Base-by-base conservation (phyloP, 805 yeast genomes). In the Zygoascus flipseniorum region DNA sequence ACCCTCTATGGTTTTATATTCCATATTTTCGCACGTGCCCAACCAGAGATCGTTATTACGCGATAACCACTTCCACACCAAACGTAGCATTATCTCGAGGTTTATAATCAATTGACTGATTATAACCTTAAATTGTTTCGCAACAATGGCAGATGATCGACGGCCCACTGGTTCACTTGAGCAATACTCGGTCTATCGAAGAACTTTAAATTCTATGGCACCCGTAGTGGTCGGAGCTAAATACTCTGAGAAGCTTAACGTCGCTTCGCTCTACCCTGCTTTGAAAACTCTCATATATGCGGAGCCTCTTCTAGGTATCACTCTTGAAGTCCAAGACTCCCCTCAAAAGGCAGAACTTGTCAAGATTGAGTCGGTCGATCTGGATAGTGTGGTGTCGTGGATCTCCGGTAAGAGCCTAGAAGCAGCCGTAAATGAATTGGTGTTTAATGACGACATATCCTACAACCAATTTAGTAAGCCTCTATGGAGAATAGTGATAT, bases 401-500 rank as follows among this genome's bases (percentile, higher is more conserved):
- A 1, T 14, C 1, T 51, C 46, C n/a, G 52, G 43, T n/a, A 47
- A 35, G 19, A 45, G 43, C 23, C 39, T 45, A 18, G 47, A 49
- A 5, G 35, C 37, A 5, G 18, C 50, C 31, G 35, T 55, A n/a
- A 41, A 51, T 18, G 48, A 42, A n/a, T 20, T 32, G 47, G 10
- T 54, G 18, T 35, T 31, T 31, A 31, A 50, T 20, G 31, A 35
- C 20, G 42, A 16, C 23, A 35, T 51, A 3, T 43, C 51, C 8
- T 50, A 54, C 37, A 16, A 51, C 26, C 55, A 52, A 19, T 44
- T 26, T 8, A 26, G 11, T 31, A 18, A 20, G 19, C 63, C 63
- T 1, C 50, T 55, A 8, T 60, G 64, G 64, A 50, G 62, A n/a
- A 46, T 60, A 19, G 48, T 50, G 23, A 53, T 60, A 13, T 10